Evolutionary conservation across 2,329 filamentous ascomycete genomes (phyloP).

Genomic region (Ophiostoma fasciatum): DNA sequence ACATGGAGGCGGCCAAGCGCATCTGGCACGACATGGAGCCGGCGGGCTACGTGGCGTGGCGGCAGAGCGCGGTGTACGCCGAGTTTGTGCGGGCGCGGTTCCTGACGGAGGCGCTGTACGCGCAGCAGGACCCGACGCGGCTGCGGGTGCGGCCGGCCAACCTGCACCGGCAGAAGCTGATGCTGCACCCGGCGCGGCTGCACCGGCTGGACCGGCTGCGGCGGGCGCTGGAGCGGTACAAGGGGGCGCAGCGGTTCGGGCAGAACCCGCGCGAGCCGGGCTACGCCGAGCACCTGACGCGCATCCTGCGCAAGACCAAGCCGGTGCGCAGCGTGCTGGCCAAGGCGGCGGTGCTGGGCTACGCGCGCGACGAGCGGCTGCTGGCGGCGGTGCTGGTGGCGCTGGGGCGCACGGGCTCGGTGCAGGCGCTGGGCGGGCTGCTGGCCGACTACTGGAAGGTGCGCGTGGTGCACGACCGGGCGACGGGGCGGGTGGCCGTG

Average conservation of each 20-base stretch:
- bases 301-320: slow-evolving; percentile 15
- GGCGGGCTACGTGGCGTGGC: slow-evolving; percentile 12
- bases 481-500: slow-evolving; percentile 13
- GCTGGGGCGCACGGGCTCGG: slow-evolving; percentile 23
- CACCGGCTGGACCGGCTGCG: slow-evolving; percentile 14
- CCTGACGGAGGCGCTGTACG: slow-evolving; percentile 29
- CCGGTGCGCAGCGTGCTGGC: slow-evolving; percentile 18
- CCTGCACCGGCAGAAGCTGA: slow-evolving; percentile 4
- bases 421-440: slow-evolving; percentile 20
- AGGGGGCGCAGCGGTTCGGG: slow-evolving; percentile 16
- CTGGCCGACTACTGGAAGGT: slow-evolving; percentile 18
- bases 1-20: slow-evolving; percentile 19
- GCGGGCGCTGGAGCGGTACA: slow-evolving; percentile 6
- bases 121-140: slow-evolving; percentile 27
- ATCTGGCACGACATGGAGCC: slow-evolving; percentile 15
- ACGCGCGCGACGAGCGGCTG: slow-evolving; percentile 23
- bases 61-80: slow-evolving; percentile 20
- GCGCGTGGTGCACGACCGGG: slow-evolving; percentile 2
- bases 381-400: slow-evolving; percentile 27
- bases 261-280: slow-evolving; percentile 15
- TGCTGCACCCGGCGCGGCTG: slow-evolving; percentile 12
- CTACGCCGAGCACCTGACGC: slow-evolving; percentile 17
- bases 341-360: slow-evolving; percentile 14
- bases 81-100: slow-evolving; percentile 35
- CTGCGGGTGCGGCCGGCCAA: slow-evolving; percentile 22